Evolutionary conservation across 306 rosid genomes (phyloP).

Genomic region (Acacia melanoxylon): DNA sequence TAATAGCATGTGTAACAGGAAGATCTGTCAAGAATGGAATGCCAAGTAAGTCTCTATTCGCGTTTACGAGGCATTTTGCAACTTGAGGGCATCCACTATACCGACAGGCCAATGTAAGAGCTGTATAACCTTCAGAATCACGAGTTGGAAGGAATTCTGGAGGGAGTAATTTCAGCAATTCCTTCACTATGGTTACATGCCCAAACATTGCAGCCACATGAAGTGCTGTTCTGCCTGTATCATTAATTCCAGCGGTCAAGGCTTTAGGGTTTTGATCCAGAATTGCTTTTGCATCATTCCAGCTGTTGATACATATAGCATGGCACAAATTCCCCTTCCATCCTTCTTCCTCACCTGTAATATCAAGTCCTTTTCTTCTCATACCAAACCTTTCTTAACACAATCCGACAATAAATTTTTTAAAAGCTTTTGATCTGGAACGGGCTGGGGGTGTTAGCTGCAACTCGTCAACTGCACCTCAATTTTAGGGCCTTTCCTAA

Average conservation of each 20-base stretch:
- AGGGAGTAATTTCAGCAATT: background rate
- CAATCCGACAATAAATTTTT: too few relatives aligned
- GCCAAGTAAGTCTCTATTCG: background rate
- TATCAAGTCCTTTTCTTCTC: too few relatives aligned
- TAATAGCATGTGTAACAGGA: background rate
- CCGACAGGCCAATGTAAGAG: background rate
- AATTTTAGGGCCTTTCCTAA: too few relatives aligned
- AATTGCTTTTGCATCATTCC: background rate
- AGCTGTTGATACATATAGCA: background rate
- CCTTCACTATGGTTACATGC: background rate
- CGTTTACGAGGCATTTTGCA: background rate
- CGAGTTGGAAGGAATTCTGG: background rate
- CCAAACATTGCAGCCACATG: background rate
- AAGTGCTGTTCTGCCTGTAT: background rate
- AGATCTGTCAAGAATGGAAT: background rate
- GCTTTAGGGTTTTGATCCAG: background rate
- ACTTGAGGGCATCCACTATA: background rate
- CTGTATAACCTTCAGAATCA: background rate
- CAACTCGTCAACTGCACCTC: too few relatives aligned
- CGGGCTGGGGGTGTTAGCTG: too few relatives aligned
- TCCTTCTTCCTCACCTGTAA: background rate
- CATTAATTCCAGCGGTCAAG: background rate
- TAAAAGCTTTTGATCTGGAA: too few relatives aligned
- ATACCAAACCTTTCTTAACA: too few relatives aligned
- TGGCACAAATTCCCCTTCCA: background rate